phyloP scores from a whole-genome alignment of 2,329 filamentous ascomycete species.

The Fusarium sarcochroum region DNA sequence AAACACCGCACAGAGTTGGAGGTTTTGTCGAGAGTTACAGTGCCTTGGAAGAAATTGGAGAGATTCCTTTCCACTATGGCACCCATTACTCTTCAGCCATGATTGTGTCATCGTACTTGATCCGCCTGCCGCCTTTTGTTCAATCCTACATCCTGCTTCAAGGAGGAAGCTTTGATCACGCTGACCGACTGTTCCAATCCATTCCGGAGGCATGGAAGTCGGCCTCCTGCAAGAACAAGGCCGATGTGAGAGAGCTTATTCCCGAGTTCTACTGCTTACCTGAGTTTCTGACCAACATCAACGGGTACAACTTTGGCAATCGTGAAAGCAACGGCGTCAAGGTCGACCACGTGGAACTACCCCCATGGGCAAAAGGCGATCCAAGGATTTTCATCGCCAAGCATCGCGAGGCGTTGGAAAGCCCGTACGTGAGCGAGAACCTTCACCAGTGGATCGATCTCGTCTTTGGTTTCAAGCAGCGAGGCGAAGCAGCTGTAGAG shows the following conservation, averaged over 20 bases:
- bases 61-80: slow-evolving; percentile 95
- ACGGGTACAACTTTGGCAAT: slow-evolving; percentile 92
- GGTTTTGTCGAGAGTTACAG: slow-evolving; percentile 89
- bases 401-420: slow-evolving; percentile 95
- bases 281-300: slow-evolving; percentile 94
- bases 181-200: slow-evolving; percentile 94
- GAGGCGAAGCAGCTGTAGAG: slow-evolving; percentile 91
- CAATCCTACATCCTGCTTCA: slow-evolving; percentile 95
- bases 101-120: slow-evolving; percentile 97
- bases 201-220: slow-evolving; percentile 93
- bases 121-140: slow-evolving; percentile 94
- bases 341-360: slow-evolving; percentile 90
- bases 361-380: slow-evolving; percentile 96
- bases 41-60: slow-evolving; percentile 91
- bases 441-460: slow-evolving; percentile 97
- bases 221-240: slow-evolving; percentile 89
- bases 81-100: slow-evolving; percentile 99
- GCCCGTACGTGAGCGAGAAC: slow-evolving; percentile 89
- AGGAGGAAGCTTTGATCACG: slow-evolving; percentile 96
- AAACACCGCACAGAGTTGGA: slow-evolving; percentile 80
- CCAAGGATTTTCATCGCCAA: slow-evolving; percentile 96
- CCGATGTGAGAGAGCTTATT: slow-evolving; percentile 93
- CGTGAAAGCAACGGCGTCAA: slow-evolving; percentile 83
- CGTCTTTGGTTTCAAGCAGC: slow-evolving; percentile 94
- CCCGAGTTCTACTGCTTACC: slow-evolving; percentile 98